A percentile compares a stretch with the other conserved stretches of the same genome.
These are phyloP conservation scores for Juglanconis oblonga DNA, from an alignment of 2,329 filamentous ascomycete genomes.

Conservation along the genomic window DNA sequence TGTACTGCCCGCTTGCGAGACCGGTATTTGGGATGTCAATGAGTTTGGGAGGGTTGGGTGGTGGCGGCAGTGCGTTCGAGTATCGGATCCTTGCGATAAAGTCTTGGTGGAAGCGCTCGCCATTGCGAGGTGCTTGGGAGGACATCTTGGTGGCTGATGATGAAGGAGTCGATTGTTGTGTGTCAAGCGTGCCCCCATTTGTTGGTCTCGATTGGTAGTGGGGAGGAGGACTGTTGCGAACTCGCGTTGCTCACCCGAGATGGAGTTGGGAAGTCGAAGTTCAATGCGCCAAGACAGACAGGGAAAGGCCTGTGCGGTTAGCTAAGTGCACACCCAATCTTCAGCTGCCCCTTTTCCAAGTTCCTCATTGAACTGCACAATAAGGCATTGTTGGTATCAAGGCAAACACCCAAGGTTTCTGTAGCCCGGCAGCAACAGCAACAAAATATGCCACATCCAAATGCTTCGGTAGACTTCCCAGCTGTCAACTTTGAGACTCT, in stretches of 20 bases:
- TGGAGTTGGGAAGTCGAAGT: not conserved
- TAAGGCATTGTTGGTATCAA: not conserved
- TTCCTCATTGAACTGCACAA: not conserved
- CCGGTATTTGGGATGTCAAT: slow-evolving; percentile 96
- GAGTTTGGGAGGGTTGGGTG: slow-evolving; percentile 91
- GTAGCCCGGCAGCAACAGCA: too few relatives aligned
- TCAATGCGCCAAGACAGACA: not conserved
- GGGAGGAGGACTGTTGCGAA: not conserved
- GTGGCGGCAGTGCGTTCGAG: slow-evolving; percentile 91
- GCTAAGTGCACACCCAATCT: not conserved
- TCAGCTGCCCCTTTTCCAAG: not conserved
- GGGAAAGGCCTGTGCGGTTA: not conserved
- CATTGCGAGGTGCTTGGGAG: slow-evolving; percentile 40
- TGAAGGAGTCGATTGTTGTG: not conserved
- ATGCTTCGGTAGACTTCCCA: too few relatives aligned
- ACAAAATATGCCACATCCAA: too few relatives aligned
- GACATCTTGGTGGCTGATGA: slow-evolving; percentile 30
- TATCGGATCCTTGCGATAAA: slow-evolving; percentile 96
- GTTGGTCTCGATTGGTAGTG: not conserved
- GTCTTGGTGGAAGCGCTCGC: slow-evolving; percentile 77
- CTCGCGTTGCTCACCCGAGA: not conserved
- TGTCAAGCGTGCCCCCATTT: not conserved
- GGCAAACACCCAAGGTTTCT: too few relatives aligned
- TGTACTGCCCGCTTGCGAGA: slow-evolving; percentile 81
- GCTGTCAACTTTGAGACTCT: not conserved